phyloP scores from a whole-genome alignment of 345 rosid genomes.

The Sonneratia alba region DNA sequence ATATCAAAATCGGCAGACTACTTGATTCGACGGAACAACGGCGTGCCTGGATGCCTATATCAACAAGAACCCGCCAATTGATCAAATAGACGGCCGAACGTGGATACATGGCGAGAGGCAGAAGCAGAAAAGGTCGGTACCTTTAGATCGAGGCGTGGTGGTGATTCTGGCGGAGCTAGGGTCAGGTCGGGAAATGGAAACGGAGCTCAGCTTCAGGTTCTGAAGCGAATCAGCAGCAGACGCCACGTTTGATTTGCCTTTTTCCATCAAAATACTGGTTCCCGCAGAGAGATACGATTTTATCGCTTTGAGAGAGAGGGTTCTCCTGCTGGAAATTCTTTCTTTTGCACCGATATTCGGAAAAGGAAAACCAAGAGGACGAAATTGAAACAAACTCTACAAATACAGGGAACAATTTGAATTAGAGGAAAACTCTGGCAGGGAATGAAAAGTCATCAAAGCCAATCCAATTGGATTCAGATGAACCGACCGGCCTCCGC shows the following conservation, averaged over 20 bases:
- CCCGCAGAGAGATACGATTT: too few relatives aligned
- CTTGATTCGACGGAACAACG: background rate
- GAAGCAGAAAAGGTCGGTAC: slow-evolving; percentile 17
- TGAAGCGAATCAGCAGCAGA: slow-evolving; percentile 24
- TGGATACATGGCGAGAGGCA: background rate
- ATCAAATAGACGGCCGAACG: background rate
- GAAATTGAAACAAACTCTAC: background rate
- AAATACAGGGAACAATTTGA: background rate
- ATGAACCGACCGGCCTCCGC: background rate
- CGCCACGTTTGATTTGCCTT: slow-evolving; percentile 14
- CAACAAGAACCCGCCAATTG: background rate
- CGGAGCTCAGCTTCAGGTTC: slow-evolving; percentile 35
- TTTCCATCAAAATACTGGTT: background rate
- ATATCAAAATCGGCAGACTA: background rate
- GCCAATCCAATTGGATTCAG: background rate
- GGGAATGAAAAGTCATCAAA: too few relatives aligned
- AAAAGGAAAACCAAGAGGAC: background rate
- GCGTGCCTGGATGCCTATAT: background rate
- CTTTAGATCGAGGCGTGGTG: slow-evolving; percentile 22
- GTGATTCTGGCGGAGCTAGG: slow-evolving; percentile 12
- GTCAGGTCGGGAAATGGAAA: slow-evolving; percentile 9
- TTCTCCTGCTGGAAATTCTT: background rate
- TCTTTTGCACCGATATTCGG: background rate
- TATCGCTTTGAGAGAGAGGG: background rate
- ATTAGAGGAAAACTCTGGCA: too few relatives aligned